Percentiles rank a stretch among this genome's conserved stretches.
Evolutionary conservation across 202 grass and related monocot species (phyloP).

Genomic region (Digitaria exilis): DNA sequence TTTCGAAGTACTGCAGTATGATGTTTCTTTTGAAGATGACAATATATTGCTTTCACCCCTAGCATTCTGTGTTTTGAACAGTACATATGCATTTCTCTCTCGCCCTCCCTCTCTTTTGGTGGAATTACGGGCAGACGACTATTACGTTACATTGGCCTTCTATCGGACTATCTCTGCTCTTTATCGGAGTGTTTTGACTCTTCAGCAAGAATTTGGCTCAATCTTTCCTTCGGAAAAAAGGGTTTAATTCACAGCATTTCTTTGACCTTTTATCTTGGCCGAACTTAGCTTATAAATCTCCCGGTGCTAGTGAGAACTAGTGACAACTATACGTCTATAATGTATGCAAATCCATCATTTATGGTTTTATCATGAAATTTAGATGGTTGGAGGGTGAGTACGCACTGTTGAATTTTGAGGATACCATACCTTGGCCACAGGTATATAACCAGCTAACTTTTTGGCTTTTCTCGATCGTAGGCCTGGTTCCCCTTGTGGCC

Average conservation of each 20-base stretch:
- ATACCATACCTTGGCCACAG: slow-evolving; percentile 7
- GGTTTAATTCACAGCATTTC: slow-evolving; percentile 12
- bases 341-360: slow-evolving; percentile 32
- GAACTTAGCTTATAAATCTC: slow-evolving; percentile 20
- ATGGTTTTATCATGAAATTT: slow-evolving; percentile 22
- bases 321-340: not conserved
- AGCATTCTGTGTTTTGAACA: slow-evolving; percentile 5
- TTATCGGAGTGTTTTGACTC: slow-evolving; percentile 2
- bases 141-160: slow-evolving; percentile 18
- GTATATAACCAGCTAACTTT: slow-evolving; percentile 14
- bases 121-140: slow-evolving; percentile 15
- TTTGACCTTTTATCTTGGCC: not conserved
- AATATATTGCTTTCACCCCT: slow-evolving; percentile 14
- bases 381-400: slow-evolving; percentile 10
- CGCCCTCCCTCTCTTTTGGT: not conserved
- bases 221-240: slow-evolving; percentile 9
- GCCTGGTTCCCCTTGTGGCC: slow-evolving; percentile 33
- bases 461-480: slow-evolving; percentile 34
- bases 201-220: not conserved
- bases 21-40: slow-evolving; percentile 25
- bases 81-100: not conserved
- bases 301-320: not conserved
- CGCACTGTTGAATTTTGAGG: slow-evolving; percentile 1
- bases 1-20: slow-evolving; percentile 6
- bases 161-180: not conserved